Percentiles rank a stretch among this genome's conserved stretches.
Conservation (phyloP, 176 grass and related monocot species). For the Zoysia pacifica region DNA sequence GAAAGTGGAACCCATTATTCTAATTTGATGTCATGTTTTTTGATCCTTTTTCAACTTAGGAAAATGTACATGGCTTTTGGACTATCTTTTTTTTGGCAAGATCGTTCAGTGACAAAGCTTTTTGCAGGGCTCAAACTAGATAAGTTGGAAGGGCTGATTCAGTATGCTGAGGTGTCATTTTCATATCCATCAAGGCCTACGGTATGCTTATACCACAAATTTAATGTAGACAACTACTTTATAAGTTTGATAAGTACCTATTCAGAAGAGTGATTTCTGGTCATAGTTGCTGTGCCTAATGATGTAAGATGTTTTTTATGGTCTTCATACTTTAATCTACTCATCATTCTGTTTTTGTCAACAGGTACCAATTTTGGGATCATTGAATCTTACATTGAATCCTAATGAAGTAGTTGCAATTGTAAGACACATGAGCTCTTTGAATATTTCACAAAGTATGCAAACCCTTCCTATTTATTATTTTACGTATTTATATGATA, state of each 20-base stretch:
- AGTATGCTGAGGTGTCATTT: constrained; percentile 87
- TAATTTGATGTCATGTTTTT: not conserved
- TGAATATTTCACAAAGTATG: constrained; percentile 14
- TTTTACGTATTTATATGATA: constrained; percentile 27
- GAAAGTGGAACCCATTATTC: constrained; percentile 19
- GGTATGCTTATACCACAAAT: constrained; percentile 46
- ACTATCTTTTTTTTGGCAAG: not conserved
- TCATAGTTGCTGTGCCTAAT: not conserved
- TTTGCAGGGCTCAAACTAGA: constrained; percentile 64
- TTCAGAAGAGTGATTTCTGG: constrained; percentile 8
- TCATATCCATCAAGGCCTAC: constrained; percentile 83
- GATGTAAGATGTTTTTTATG: constrained; percentile 1
- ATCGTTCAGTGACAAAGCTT: not conserved
- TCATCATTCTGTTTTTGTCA: constrained; percentile 13
- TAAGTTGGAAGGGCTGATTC: constrained; percentile 66
- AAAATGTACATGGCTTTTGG: not conserved
- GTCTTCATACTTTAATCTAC: constrained; percentile 27
- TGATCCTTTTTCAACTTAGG: not conserved
- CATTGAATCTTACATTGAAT: constrained; percentile 64
- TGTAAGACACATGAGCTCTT: constrained; percentile 58
- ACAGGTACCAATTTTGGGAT: constrained; percentile 73
- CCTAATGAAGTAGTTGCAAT: constrained; percentile 94
- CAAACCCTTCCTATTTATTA: constrained; percentile 7
- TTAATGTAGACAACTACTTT: not conserved
- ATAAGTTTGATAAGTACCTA: not conserved